These are phyloP conservation scores for Xylaria sp. DNA, from an alignment of 2,329 filamentous ascomycete species.

Conservation along the genomic window DNA sequence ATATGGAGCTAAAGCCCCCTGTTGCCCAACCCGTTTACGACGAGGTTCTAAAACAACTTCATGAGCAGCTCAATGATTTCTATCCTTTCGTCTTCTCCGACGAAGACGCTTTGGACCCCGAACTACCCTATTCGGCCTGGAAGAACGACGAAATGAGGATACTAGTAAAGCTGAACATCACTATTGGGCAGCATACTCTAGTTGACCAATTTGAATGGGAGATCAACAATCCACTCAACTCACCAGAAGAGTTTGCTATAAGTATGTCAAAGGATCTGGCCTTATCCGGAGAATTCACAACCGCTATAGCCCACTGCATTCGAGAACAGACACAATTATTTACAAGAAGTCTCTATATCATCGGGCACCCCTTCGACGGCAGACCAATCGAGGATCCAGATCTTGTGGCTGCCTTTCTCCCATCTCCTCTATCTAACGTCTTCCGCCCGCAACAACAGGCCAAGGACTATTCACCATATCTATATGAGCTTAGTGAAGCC, in stretches of 20 bases:
- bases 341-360: constrained; percentile 88
- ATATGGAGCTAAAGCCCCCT: constrained; percentile 80
- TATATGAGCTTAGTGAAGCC: constrained; percentile 91
- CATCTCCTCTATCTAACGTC: constrained; percentile 79
- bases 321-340: constrained; percentile 95
- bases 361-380: constrained; percentile 94
- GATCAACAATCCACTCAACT: constrained; percentile 93
- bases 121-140: constrained; percentile 89
- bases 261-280: constrained; percentile 90
- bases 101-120: constrained; percentile 87
- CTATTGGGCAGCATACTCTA: constrained; percentile 90
- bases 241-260: constrained; percentile 89
- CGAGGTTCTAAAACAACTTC: constrained; percentile 70
- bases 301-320: constrained; percentile 96
- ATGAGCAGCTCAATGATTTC: constrained; percentile 90
- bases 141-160: constrained; percentile 99
- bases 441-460: constrained; percentile 92
- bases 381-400: constrained; percentile 92
- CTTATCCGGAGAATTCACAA: constrained; percentile 93
- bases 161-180: constrained; percentile 94
- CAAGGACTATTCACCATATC: constrained; percentile 90
- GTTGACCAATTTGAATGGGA: constrained; percentile 99
- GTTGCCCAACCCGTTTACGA: constrained; percentile 67
- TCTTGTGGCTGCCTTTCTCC: constrained; percentile 81
- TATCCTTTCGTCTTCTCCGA: constrained; percentile 91